Base-by-base conservation (phyloP, 2,329 filamentous ascomycete genomes). In the Thermomyces lanuginosus region DNA sequence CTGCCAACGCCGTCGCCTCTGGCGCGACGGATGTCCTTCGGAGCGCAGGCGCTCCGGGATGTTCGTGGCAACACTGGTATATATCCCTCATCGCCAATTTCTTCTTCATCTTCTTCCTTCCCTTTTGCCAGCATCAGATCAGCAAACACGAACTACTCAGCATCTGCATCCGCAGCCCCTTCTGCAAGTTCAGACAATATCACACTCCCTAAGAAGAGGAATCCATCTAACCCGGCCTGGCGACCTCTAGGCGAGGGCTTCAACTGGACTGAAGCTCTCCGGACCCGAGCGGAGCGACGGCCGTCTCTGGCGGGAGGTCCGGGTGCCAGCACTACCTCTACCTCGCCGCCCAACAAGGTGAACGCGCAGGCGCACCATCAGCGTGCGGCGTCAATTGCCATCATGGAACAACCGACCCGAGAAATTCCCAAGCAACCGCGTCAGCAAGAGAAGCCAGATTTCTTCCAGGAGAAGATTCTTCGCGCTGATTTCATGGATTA, bases 401-500 rank as follows among this genome's bases (percentile, higher is more conserved):
- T 64, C 35, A 65, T 69, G 63, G 68, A 72, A 41, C 61, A 61
- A 27, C 68, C 68, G 19, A 39, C 46, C 12, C 52, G 53, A 27
- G 53, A 59, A 28, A 51, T 60, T 17, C 49, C 54, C 10, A 55
- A 54, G 31, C 55, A 62, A 36, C 58, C 56, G 4, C 57, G 58
- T 30, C 56, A 65, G 38, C n/a, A n/a, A n/a, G 63, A 64, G 21
- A 91, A 86, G 62, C 84, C 86, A 16, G 89, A 98, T 58, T 77
- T 77, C 36, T 89, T 93, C 60, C 84, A 93, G 55, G 89, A 98
- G 65, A 73, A 91, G 40, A 95, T 98, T 44, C 66, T 98, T 40
- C 89, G 92, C 60, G 89, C 86, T 23, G 89, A 98, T 47, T 95
- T 98, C 45, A 93, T 95, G 83, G 84, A 93, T 48, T 92, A 64